phyloP scores from a whole-genome alignment of 2,329 filamentous ascomycete species.

The Aspergillus quadricinctus region DNA sequence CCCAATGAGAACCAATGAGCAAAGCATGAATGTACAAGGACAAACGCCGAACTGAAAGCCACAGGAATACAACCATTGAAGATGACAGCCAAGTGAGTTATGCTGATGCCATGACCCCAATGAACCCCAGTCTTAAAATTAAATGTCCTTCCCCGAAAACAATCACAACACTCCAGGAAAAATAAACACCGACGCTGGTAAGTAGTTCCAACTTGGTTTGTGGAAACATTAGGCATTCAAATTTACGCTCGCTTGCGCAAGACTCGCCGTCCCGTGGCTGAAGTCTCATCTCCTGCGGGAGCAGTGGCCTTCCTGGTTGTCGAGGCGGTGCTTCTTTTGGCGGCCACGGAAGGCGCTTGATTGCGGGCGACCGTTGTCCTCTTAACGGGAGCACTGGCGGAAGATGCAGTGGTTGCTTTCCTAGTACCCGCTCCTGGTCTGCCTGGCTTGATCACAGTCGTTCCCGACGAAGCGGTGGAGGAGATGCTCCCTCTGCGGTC shows the following conservation, averaged over 20 bases:
- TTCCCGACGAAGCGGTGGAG: slow-evolving; percentile 36
- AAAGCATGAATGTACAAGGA: neutral
- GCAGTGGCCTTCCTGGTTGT: slow-evolving; percentile 31
- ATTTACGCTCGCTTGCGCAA: slow-evolving; percentile 38
- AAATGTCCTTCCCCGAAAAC: neutral
- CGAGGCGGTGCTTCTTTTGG: slow-evolving; percentile 32
- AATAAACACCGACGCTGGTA: neutral
- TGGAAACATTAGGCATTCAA: neutral
- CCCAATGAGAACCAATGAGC: neutral
- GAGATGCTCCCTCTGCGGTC: slow-evolving; percentile 36
- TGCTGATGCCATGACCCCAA: neutral
- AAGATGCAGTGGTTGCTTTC: slow-evolving; percentile 26
- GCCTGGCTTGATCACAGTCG: slow-evolving; percentile 33
- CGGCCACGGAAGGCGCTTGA: slow-evolving; percentile 30
- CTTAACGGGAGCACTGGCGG: slow-evolving; percentile 24
- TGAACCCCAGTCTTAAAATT: neutral
- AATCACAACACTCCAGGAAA: neutral
- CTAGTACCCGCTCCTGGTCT: slow-evolving; percentile 25
- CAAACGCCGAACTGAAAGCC: neutral
- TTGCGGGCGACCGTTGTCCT: slow-evolving; percentile 25
- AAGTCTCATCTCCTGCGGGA: slow-evolving; percentile 26
- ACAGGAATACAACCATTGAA: neutral
- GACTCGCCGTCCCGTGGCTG: slow-evolving; percentile 33
- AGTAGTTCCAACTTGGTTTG: neutral
- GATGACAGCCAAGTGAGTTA: neutral